phyloP scores from a whole-genome alignment of 495 filamentous ascomycete genomes.

The Hypoxylon cercidicola region DNA sequence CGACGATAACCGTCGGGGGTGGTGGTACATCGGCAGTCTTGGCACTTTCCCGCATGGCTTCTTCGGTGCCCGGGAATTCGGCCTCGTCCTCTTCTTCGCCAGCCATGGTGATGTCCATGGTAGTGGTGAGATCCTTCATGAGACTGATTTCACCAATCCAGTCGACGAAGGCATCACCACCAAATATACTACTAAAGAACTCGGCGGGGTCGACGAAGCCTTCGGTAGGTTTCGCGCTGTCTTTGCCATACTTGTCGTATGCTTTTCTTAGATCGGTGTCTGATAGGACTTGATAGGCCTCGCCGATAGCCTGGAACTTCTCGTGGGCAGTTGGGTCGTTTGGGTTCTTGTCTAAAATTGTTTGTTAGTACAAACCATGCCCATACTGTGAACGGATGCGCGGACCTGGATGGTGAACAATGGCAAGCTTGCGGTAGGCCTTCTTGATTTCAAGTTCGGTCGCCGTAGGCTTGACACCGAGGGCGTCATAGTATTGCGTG shows the following conservation, averaged over 20 bases:
- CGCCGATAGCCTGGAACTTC: conserved; percentile 94
- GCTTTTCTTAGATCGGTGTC: conserved; percentile 84
- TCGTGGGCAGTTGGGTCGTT: conserved; percentile 93
- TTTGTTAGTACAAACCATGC: conserved; percentile 8
- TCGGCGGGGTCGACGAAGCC: conserved; percentile 97
- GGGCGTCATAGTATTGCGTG: conserved; percentile 87
- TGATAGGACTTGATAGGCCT: conserved; percentile 97
- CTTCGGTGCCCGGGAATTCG: conserved; percentile 46
- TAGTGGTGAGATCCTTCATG: conserved; percentile 89
- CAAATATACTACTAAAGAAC: conserved; percentile 99
- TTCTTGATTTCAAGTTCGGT: conserved; percentile 99
- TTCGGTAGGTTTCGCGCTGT: conserved; percentile 82
- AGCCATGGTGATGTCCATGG: conserved; percentile 89
- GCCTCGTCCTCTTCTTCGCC: conserved; percentile 72
- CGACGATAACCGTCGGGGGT: conserved; percentile 54
- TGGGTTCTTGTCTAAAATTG: conserved; percentile 89
- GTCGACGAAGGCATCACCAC: conserved; percentile 93
- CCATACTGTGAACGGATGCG: conserved; percentile 2
- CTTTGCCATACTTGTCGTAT: conserved; percentile 98
- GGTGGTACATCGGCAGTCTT: conserved; percentile 45
- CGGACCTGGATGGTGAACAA: conserved; percentile 71
- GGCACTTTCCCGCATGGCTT: conserved; percentile 58
- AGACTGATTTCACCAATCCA: conserved; percentile 91
- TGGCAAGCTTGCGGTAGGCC: conserved; percentile 96
- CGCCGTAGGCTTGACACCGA: conserved; percentile 88